Base-by-base conservation (phyloP, 2,329 filamentous ascomycete species). In the Paecilomyces formosus region DNA sequence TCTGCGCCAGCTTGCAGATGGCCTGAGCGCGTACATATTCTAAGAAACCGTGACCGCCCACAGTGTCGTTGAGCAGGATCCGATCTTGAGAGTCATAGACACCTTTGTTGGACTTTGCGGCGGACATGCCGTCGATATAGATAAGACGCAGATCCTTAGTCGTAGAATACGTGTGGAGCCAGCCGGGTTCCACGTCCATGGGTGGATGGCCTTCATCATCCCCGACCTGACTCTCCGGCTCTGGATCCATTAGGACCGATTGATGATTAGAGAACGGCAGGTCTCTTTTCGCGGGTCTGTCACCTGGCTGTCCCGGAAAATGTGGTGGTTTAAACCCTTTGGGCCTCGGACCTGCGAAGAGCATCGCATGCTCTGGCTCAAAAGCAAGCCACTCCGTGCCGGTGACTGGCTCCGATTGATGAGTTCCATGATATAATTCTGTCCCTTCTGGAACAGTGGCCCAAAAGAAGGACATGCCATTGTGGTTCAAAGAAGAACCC, bases 361-460 rank as follows among this genome's bases (percentile, higher is more conserved):
- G 68, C 63, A 88, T 78, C 0, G 88, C 86, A 71, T 92, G 89
- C 65, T 92, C 88, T 3, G 87, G 81, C 69, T 92, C 88, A 66
- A 91, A 92, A 0, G 89, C 88, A 1, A 92, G 76, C 88, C 88
- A 91, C 65, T 91, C 85, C 2, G 79, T 81, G 0, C 78, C 81
- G 2, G 72, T 70, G 0, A 88, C 79, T 0, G 78, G 75, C 1
- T 79, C 70, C 0, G 75, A 63, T 0, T 66, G 69, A 8, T 63
- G 63, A 0, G 79, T 80, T 12, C 89, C 88, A 67, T 92, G 88
- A 65, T 90, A 89, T 9, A 91, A 71, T 35, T 86, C 74, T 0
- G 85, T 87, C 2, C 85, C 87, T 18, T 77, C 75, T 0, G 88
- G 87, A 0, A 92, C 80, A 0, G 79, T 81, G 0, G 82, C 87